Percentiles rank a stretch among this genome's conserved stretches.
These are phyloP conservation scores for Melanogaster broomeanus DNA, from an alignment of 768 basidiomycete genomes.

Conservation along the genomic window DNA sequence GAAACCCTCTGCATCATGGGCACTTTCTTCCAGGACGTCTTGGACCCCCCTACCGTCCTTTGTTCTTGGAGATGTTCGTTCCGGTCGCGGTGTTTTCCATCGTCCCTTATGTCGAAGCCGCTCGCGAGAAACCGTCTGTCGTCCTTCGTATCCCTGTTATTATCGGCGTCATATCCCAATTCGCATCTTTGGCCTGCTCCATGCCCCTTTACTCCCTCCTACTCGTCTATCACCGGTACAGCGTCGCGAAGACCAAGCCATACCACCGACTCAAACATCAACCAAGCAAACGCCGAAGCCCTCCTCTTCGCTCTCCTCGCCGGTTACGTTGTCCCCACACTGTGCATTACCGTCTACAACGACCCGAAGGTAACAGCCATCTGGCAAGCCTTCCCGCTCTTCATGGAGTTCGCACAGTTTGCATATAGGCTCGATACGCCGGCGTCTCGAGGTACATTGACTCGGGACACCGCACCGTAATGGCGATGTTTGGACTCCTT, in stretches of 20 bases:
- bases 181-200: conserved; percentile 42
- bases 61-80: conserved; percentile 15
- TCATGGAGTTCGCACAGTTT: conserved; percentile 41
- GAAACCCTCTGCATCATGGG: conserved; percentile 44
- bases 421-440: conserved; percentile 41
- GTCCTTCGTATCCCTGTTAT: conserved; percentile 43
- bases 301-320: conserved; percentile 48
- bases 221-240: conserved; percentile 43
- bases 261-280: conserved; percentile 29
- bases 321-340: conserved; percentile 49
- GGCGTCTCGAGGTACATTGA: conserved; percentile 10
- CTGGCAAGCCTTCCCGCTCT: conserved; percentile 58
- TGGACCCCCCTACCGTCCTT: conserved; percentile 17
- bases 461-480: conserved; percentile 24
- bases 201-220: conserved; percentile 51
- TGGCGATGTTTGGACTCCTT: conserved; percentile 13
- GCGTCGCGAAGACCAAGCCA: conserved; percentile 11
- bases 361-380: conserved; percentile 48
- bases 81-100: conserved; percentile 24
- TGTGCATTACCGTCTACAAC: conserved; percentile 44
- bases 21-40: conserved; percentile 43
- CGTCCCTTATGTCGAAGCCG: conserved; percentile 48
- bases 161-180: conserved; percentile 44
- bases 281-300: conserved; percentile 53
- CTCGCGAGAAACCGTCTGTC: conserved; percentile 36